phyloP scores from a whole-genome alignment of 768 basidiomycete genomes.

The Wakefieldia striispora region DNA sequence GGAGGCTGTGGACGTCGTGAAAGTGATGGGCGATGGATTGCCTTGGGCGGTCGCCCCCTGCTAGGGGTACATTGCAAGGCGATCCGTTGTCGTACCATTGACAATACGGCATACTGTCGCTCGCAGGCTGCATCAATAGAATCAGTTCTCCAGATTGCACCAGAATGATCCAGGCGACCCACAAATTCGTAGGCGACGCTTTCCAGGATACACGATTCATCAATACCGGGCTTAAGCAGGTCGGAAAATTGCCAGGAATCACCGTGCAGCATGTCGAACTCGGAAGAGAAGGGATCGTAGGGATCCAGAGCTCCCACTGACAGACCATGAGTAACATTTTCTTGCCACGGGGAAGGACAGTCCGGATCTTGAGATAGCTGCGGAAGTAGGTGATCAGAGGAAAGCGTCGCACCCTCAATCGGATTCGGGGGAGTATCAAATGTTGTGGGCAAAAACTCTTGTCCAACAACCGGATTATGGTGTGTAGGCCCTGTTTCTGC shows the following conservation, averaged over 20 bases:
- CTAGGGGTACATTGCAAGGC: constrained; percentile 1
- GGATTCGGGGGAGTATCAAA: background rate
- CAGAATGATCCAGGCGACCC: background rate
- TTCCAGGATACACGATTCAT: background rate
- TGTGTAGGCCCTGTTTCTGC: background rate
- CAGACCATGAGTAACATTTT: background rate
- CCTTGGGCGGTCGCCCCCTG: constrained; percentile 4
- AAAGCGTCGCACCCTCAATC: background rate
- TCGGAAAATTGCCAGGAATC: background rate
- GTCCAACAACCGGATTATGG: background rate
- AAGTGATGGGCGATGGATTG: constrained; percentile 16
- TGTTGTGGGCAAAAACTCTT: background rate
- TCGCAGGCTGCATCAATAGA: background rate
- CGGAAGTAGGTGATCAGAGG: background rate
- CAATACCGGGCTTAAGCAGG: background rate
- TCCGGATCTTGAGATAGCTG: too few relatives aligned
- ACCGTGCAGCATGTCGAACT: too few relatives aligned
- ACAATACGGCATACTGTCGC: background rate
- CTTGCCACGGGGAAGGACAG: background rate
- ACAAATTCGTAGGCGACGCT: background rate
- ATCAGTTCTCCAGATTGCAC: background rate
- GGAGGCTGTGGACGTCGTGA: background rate
- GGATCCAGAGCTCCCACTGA: background rate
- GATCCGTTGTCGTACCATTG: constrained; percentile 8
- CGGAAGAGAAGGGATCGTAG: background rate